These are phyloP conservation scores for Colletotrichum horii DNA, from an alignment of 2,329 filamentous ascomycete genomes.

Conservation along the genomic window DNA sequence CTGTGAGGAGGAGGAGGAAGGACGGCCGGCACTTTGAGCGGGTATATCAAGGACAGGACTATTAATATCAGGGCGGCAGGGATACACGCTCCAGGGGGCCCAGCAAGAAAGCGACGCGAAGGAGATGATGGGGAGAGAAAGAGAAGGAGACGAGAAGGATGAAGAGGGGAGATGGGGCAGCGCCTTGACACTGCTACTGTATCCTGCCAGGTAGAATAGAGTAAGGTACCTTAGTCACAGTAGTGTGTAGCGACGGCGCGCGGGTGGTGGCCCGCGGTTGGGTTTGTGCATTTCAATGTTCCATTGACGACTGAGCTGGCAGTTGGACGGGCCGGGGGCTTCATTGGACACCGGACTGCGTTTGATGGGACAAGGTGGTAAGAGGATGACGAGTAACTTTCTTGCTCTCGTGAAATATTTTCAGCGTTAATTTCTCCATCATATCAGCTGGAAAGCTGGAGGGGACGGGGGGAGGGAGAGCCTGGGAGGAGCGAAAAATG, in stretches of 20 bases:
- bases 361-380: neutral
- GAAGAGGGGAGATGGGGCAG: neutral
- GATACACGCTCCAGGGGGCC: neutral
- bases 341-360: neutral
- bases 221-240: neutral
- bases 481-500: neutral
- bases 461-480: neutral
- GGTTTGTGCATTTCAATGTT: conserved; percentile 4
- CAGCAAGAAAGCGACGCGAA: conserved; percentile 5
- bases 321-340: neutral
- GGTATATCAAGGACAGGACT: conserved; percentile 11
- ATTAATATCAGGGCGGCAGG: conserved; percentile 13
- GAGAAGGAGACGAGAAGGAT: neutral
- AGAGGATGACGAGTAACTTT: neutral
- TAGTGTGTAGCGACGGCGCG: conserved; percentile 3
- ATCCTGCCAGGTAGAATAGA: neutral
- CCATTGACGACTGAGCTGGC: conserved; percentile 12
- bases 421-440: neutral
- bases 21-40: conserved; percentile 16
- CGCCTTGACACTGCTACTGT: neutral
- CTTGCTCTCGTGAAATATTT: neutral
- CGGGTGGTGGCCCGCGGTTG: conserved; percentile 10
- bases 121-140: neutral
- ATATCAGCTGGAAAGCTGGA: neutral
- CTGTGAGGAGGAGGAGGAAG: neutral